Conservation (phyloP, 1,284 basidiomycete species). For the Heliocybe sulcata region DNA sequence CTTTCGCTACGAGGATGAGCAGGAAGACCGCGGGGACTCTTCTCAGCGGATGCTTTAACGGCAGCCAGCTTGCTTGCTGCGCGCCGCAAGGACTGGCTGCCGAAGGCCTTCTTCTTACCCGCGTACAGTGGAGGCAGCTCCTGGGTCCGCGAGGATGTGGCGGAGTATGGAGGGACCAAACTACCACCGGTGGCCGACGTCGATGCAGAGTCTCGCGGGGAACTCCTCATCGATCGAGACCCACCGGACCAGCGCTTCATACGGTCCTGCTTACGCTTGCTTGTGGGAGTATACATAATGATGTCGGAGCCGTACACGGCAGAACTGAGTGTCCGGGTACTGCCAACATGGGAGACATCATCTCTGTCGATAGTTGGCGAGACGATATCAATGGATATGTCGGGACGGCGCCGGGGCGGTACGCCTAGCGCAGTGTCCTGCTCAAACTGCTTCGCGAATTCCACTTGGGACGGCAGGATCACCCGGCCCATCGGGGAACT, state of each 20-base stretch:
- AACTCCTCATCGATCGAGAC: neutral
- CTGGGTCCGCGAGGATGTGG: neutral
- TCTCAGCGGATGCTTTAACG: neutral
- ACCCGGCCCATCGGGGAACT: neutral
- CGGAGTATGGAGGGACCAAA: neutral
- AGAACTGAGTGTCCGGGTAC: constrained; percentile 5
- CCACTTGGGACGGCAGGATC: constrained; percentile 10
- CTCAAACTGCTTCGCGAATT: constrained; percentile 9
- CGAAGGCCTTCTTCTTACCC: neutral
- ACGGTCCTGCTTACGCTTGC: neutral
- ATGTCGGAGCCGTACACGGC: constrained; percentile 10
- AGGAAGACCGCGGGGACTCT: neutral
- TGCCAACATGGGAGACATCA: neutral
- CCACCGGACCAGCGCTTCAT: neutral
- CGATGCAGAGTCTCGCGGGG: neutral
- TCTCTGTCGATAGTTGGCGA: constrained; percentile 1
- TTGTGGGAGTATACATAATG: neutral
- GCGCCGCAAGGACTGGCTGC: neutral
- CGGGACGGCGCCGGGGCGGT: constrained; percentile 4
- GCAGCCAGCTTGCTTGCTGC: neutral
- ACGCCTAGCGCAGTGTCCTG: constrained; percentile 5
- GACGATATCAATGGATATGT: constrained; percentile 3
- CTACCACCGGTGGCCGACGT: neutral
- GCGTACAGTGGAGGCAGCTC: neutral
- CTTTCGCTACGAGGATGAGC: neutral